Conservation (phyloP, 2,329 filamentous ascomycete genomes). For the Penicillium sp. region DNA sequence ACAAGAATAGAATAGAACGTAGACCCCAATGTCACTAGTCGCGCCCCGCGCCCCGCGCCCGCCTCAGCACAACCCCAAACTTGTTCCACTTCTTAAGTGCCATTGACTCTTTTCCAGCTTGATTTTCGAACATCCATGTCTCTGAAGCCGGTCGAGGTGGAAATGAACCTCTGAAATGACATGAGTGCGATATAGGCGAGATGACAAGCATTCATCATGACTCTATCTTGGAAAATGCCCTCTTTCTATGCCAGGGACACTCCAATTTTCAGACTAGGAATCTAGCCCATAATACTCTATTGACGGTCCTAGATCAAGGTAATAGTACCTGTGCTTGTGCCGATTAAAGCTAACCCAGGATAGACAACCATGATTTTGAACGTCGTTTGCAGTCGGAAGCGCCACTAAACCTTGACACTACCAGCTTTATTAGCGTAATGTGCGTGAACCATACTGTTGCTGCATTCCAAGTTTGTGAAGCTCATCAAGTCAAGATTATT, state of each 20-base stretch:
- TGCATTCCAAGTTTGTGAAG: not conserved
- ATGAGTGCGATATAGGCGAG: not conserved
- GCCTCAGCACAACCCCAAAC: too few relatives aligned
- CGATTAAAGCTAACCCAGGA: not conserved
- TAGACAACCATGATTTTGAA: not conserved
- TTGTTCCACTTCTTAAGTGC: too few relatives aligned
- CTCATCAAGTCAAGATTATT: not conserved
- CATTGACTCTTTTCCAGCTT: too few relatives aligned
- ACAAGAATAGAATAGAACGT: too few relatives aligned
- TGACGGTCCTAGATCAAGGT: not conserved
- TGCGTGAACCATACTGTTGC: not conserved
- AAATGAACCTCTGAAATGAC: too few relatives aligned
- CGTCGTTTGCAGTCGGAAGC: not conserved
- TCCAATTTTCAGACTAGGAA: not conserved
- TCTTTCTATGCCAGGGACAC: not conserved
- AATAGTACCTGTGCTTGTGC: not conserved
- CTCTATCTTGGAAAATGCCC: not conserved
- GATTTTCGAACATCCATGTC: too few relatives aligned
- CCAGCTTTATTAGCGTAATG: not conserved
- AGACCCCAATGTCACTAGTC: too few relatives aligned
- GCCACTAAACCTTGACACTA: not conserved
- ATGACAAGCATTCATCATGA: not conserved
- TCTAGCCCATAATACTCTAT: too few relatives aligned
- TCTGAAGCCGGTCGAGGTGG: too few relatives aligned
- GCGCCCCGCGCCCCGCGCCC: too few relatives aligned